These are phyloP conservation scores for Phytopythium litorale DNA, from an alignment of 352 stramenopile species.

Conservation along the genomic window DNA sequence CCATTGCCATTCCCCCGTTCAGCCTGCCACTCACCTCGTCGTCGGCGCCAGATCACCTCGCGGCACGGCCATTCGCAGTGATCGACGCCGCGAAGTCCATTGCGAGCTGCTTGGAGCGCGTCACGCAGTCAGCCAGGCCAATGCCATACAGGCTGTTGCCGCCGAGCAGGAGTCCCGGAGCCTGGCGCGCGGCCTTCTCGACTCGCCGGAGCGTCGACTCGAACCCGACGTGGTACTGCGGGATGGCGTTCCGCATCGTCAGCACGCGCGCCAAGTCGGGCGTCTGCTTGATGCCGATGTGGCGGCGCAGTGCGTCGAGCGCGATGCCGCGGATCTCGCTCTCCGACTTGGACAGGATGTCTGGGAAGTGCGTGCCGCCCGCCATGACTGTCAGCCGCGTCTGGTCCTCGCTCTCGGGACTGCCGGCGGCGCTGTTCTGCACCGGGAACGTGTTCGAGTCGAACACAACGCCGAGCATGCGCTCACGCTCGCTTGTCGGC, in stretches of 20 bases:
- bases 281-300: slow-evolving; percentile 56
- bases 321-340: slow-evolving; percentile 58
- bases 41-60: neutral
- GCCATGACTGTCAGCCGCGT: slow-evolving; percentile 85
- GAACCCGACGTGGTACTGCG: slow-evolving; percentile 86
- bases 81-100: slow-evolving; percentile 45
- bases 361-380: slow-evolving; percentile 70
- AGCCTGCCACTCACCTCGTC: neutral
- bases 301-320: slow-evolving; percentile 59
- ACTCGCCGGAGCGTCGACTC: slow-evolving; percentile 52
- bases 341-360: slow-evolving; percentile 38
- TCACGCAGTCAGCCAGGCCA: slow-evolving; percentile 80
- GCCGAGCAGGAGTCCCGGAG: slow-evolving; percentile 45
- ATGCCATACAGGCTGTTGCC: slow-evolving; percentile 89
- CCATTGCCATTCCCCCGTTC: neutral
- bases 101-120: slow-evolving; percentile 74
- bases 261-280: slow-evolving; percentile 60
- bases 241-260: slow-evolving; percentile 62
- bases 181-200: slow-evolving; percentile 35
- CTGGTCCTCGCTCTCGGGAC: slow-evolving; percentile 22
- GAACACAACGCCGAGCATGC: slow-evolving; percentile 81
- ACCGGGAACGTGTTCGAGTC: slow-evolving; percentile 87
- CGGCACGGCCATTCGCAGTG: neutral
- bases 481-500: slow-evolving; percentile 61
- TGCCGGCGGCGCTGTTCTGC: slow-evolving; percentile 42